Evolutionary conservation across 305 asterid species (phyloP), one percentile per base, ranked within the genome.

Genomic region (Plantago lanceolata): DNA sequence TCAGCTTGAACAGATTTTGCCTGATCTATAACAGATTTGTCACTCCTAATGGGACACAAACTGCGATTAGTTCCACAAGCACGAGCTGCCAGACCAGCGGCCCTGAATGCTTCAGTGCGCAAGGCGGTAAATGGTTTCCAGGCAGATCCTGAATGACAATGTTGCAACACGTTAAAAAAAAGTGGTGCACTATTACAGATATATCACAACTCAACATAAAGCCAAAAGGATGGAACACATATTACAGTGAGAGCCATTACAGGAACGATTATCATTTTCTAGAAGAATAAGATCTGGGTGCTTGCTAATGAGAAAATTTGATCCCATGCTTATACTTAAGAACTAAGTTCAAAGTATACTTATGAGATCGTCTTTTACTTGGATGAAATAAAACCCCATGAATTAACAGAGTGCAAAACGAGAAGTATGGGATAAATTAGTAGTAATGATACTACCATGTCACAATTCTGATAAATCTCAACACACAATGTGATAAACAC

Each of bases 61-160:
- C 47, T 73, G 44, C 65, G 57, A 33, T 56, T 77, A 16, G 75
- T 64, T 64, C 81, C 81, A 79, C 65, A 67, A 19, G 70, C 67
- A 61, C 56, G 71, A 65, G 97, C 95, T 18, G 87, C 90, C 77
- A 87, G 79, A 69, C 98, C 98, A 63, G 90, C 81, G 40, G 90
- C 89, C 79, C 96, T 78, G 55, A 83, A 17, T 55, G 97, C 82
- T 68, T 91, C 91, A 67, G 75, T 79, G 69, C 92, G 97, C 59
- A 87, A 58, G 24, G 87, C 75, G 65, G 96, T 76, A 77, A 89
- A 85, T 29, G 80, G 88, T 69, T 77, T 47, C 29, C 51, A 45
- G 44, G 63, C 43, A 65, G 82, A 65, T 73, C 84, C 97, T 89
- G 88, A 77, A 73, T 74, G 61, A 71, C 53, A 48, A 64, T 50